phyloP scores from a whole-genome alignment of 2,329 filamentous ascomycete species.

The Fusarium sp. region DNA sequence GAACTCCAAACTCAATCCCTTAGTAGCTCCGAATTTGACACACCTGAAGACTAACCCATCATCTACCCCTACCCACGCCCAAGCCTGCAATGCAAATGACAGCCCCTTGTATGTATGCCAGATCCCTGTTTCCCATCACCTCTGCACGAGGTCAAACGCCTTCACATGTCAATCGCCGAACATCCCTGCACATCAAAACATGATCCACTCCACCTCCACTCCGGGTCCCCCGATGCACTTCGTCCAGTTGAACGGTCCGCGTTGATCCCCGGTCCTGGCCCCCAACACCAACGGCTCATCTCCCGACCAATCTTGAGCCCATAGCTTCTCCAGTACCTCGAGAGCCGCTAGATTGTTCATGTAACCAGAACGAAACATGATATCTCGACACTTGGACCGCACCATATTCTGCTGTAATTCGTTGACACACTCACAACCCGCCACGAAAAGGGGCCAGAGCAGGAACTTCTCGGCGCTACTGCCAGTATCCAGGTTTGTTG shows the following conservation, averaged over 20 bases:
- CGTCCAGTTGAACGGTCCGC: conserved; percentile 68
- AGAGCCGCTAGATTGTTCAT: conserved; percentile 91
- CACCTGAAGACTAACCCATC: conserved; percentile 8
- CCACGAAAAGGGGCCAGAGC: conserved; percentile 92
- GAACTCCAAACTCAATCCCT: conserved; percentile 28
- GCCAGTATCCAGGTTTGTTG: conserved; percentile 78
- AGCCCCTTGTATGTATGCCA: conserved; percentile 28
- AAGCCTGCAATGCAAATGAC: conserved; percentile 12
- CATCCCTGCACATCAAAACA: conserved; percentile 60
- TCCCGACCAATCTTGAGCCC: conserved; percentile 67
- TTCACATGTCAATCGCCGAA: conserved; percentile 35
- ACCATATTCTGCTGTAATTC: conserved; percentile 82
- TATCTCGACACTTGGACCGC: conserved; percentile 82
- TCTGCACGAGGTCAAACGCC: conserved; percentile 18
- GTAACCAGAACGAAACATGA: conserved; percentile 89
- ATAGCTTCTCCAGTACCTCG: conserved; percentile 86
- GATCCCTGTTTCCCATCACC: conserved; percentile 23
- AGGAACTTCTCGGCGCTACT: conserved; percentile 86
- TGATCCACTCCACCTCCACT: conserved; percentile 73
- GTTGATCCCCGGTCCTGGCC: conserved; percentile 51
- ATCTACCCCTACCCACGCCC: conserved; percentile 24
- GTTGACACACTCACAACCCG: conserved; percentile 88
- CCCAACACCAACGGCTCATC: conserved; percentile 51
- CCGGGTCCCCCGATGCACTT: conserved; percentile 67
- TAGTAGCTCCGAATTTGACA: conserved; percentile 21